Conservation (phyloP, 176 grass and related monocot species). For the Secale cereale region DNA sequence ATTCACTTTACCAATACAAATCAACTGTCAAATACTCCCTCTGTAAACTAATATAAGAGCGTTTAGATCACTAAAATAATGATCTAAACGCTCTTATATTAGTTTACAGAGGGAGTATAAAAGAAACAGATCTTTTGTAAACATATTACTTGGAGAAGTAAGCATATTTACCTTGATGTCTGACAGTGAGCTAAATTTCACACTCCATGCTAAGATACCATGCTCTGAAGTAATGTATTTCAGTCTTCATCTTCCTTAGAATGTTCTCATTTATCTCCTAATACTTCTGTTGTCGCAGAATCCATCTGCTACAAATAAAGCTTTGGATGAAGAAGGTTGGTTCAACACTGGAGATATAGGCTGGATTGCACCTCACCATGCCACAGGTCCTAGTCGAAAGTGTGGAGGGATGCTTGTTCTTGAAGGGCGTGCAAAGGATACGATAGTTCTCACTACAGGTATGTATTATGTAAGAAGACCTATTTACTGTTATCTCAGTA, state of each 20-base stretch:
- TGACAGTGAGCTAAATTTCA: background rate
- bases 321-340: constrained; percentile 76
- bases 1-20: background rate
- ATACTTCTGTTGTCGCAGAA: constrained; percentile 42
- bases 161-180: background rate
- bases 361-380: constrained; percentile 71
- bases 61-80: too few species aligned
- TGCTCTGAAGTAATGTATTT: background rate
- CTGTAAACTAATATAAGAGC: too few species aligned
- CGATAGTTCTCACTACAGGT: constrained; percentile 98
- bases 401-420: constrained; percentile 95
- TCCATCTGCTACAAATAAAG: constrained; percentile 52
- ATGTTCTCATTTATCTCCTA: background rate
- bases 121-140: constrained; percentile 9
- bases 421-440: constrained; percentile 96
- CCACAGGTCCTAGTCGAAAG: constrained; percentile 52
- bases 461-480: background rate
- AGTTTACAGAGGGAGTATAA: too few species aligned
- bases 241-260: background rate
- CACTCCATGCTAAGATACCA: background rate
- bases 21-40: constrained; percentile 9
- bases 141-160: background rate
- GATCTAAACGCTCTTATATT: too few species aligned
- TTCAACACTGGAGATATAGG: constrained; percentile 91
- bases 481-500: background rate